Conservation (phyloP, 495 filamentous ascomycete species). For the Aspergillus avenaceus region DNA sequence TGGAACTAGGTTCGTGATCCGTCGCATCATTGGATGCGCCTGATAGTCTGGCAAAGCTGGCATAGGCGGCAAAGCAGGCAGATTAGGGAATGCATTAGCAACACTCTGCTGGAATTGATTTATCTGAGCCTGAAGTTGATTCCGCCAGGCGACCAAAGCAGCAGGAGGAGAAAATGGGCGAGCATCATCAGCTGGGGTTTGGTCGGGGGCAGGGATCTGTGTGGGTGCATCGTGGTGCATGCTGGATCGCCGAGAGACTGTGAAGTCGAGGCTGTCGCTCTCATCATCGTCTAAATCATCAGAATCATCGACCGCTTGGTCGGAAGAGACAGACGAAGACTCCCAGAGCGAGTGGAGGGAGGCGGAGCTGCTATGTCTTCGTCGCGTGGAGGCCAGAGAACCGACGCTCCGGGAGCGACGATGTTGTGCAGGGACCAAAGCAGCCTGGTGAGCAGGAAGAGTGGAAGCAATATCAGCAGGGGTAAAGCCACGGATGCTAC, state of each 20-base stretch:
- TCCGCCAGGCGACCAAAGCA: constrained; percentile 67
- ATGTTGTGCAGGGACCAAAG: constrained; percentile 48
- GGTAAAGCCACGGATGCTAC: constrained; percentile 67
- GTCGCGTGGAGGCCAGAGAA: constrained; percentile 47
- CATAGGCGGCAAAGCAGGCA: constrained; percentile 57
- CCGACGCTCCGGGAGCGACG: constrained; percentile 56
- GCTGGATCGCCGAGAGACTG: constrained; percentile 40
- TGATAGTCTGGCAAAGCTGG: constrained; percentile 70
- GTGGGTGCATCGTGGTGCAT: constrained; percentile 36
- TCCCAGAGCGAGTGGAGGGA: constrained; percentile 64
- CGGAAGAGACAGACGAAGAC: constrained; percentile 39
- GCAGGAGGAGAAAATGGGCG: constrained; percentile 52
- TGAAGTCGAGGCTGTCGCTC: constrained; percentile 36
- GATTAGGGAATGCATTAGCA: constrained; percentile 62
- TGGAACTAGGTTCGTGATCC: constrained; percentile 70
- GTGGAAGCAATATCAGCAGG: constrained; percentile 69
- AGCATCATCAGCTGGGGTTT: constrained; percentile 24
- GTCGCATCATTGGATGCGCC: constrained; percentile 65
- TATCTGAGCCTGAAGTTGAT: constrained; percentile 72
- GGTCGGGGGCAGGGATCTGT: constrained; percentile 19
- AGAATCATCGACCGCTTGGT: constrained; percentile 44
- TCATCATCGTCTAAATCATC: constrained; percentile 37
- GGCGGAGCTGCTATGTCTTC: constrained; percentile 61
- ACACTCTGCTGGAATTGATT: constrained; percentile 75
- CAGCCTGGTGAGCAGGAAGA: constrained; percentile 52